Evolutionary conservation across 2,329 filamentous ascomycete species (phyloP).

Genomic region (Botrytis pseudocinerea): DNA sequence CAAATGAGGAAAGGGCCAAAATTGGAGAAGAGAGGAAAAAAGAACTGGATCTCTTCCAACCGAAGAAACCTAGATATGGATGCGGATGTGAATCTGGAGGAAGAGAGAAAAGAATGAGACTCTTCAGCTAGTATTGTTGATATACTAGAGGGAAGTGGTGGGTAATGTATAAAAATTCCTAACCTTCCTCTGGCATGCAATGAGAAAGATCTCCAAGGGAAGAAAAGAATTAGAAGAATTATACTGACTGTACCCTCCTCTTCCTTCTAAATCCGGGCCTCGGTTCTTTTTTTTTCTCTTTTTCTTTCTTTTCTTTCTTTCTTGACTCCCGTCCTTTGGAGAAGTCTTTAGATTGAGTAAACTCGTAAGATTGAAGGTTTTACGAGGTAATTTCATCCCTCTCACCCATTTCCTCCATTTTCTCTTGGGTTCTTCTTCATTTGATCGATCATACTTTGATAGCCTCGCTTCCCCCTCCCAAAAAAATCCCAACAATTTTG

Average conservation of each 20-base stretch:
- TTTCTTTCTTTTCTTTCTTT: background rate
- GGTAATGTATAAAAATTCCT: constrained; percentile 10
- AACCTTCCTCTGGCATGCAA: constrained; percentile 4
- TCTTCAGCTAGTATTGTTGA: background rate
- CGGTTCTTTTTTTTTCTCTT: background rate
- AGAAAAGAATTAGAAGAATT: background rate
- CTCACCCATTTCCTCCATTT: background rate
- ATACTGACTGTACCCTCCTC: too few relatives aligned
- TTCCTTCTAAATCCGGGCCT: constrained; percentile 1
- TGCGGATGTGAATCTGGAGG: background rate
- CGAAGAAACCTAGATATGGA: background rate
- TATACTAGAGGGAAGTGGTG: background rate
- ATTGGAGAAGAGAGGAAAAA: background rate
- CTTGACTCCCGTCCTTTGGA: background rate
- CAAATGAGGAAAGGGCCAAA: constrained; percentile 11
- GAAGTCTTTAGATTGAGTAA: background rate
- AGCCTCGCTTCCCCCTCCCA: background rate
- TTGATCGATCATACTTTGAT: background rate
- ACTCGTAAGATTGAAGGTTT: background rate
- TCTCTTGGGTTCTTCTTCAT: background rate
- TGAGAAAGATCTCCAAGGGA: background rate
- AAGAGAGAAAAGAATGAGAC: background rate
- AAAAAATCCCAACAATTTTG: constrained; percentile 10
- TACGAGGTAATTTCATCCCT: background rate
- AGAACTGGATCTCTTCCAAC: background rate